Percentiles rank a stretch among this genome's conserved stretches.
These are phyloP conservation scores for Verticillium klebahnii DNA, from an alignment of 2,329 filamentous ascomycete genomes.

Conservation along the genomic window DNA sequence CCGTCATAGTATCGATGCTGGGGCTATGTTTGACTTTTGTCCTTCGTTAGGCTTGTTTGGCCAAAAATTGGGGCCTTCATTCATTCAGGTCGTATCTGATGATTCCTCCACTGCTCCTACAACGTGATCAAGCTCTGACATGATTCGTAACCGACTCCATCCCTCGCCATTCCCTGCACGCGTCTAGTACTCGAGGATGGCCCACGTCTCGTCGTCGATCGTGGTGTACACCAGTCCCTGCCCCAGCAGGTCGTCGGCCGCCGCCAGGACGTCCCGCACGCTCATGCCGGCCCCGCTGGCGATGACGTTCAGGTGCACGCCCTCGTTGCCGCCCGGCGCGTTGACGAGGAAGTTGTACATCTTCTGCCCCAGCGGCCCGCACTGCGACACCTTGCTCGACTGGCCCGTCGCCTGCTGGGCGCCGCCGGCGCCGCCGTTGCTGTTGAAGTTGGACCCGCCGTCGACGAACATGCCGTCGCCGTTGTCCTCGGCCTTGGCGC, in stretches of 20 bases:
- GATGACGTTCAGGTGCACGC: slow-evolving; percentile 76
- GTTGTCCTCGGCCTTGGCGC: slow-evolving; percentile 31
- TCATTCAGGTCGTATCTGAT: slow-evolving; percentile 3
- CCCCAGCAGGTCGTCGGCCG: slow-evolving; percentile 74
- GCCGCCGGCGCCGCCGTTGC: neutral
- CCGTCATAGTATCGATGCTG: neutral
- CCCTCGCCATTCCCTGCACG: neutral
- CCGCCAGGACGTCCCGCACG: slow-evolving; percentile 65
- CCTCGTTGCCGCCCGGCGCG: slow-evolving; percentile 71
- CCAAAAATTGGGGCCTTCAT: slow-evolving; percentile 6
- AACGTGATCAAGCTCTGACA: neutral
- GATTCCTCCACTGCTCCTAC: neutral
- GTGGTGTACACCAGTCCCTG: slow-evolving; percentile 83
- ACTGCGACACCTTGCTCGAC: slow-evolving; percentile 36
- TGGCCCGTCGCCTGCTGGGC: slow-evolving; percentile 26
- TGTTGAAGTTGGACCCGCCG: slow-evolving; percentile 26
- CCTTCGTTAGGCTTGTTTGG: slow-evolving; percentile 10
- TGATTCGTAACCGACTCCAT: neutral
- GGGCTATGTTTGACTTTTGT: slow-evolving; percentile 6
- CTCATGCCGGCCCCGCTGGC: slow-evolving; percentile 61
- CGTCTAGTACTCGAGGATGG: slow-evolving; percentile 65
- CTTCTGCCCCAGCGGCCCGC: slow-evolving; percentile 57
- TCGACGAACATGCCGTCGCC: slow-evolving; percentile 54
- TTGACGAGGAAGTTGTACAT: slow-evolving; percentile 68
- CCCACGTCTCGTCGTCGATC: slow-evolving; percentile 89